Base-by-base conservation (phyloP, 352 stramenopile species). In the Phytophthora melonis region DNA sequence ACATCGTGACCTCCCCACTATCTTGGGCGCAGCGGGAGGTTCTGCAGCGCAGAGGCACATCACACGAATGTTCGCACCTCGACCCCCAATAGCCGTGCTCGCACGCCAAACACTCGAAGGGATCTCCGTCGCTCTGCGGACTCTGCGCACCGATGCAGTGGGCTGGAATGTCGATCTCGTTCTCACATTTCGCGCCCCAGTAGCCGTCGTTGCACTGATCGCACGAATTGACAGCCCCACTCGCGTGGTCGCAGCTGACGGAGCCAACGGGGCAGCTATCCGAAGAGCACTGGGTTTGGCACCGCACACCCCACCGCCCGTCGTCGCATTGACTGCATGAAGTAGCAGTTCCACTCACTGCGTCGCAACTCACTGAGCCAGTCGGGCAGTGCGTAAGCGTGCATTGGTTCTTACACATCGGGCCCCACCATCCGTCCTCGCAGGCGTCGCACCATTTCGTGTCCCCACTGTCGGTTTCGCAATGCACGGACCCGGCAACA, bases 11-110 rank as follows among this genome's bases (percentile, higher is more conserved):
- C 18, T 32, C 3, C 10, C 49, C 49, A 10, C 21, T 55, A 10
- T 32, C 49, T 55, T 55, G n/a, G n/a, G 49, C 49, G 21, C 49
- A 55, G 2, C 49, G 49, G 21, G 49, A 55, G 9, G n/a, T 55
- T 18, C 16, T 32, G 21, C 49, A 55, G 2, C 49, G 49, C 19
- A 55, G 21, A 1, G 49, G 49, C 9, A 55, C 19, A 2, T 55
- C 49, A 19, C 19, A 55, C 49, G 10, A 25, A 10, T 55, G 19
- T 3, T 55, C 49, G 19, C 49, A 55, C 49, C 19, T 27, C 11
- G 49, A 2, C 10, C 49, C 49, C 19, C 49, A 55, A 21, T 30
- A 55, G 49, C 49, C 49, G 3, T 55, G 3, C 10, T 55, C 19
- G 10, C 49, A 55, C 8, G 21, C 11, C 9, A 30, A 30, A 55